phyloP scores from a whole-genome alignment of 306 rosid species.

The Macrotyloma uniflorum region DNA sequence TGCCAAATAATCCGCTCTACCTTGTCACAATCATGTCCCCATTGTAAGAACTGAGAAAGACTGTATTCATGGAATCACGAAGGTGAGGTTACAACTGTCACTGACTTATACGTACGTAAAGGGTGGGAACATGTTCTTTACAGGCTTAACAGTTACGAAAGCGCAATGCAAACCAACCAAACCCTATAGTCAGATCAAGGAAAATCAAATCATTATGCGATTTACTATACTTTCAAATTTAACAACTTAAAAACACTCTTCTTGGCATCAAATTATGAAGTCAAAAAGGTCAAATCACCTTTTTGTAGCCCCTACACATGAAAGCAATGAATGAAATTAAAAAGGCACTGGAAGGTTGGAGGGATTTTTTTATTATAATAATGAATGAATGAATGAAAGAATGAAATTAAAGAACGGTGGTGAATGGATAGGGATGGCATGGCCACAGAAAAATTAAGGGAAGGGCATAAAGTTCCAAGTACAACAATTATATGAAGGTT shows the following conservation, averaged over 20 bases:
- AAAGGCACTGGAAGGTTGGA: conserved; percentile 11
- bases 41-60: conserved; percentile 41
- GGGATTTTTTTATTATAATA: conserved; percentile 14
- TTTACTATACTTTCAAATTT: not conserved
- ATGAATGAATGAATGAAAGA: not conserved
- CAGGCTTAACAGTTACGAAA: conserved; percentile 34
- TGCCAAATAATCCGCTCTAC: conserved; percentile 40
- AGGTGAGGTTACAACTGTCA: conserved; percentile 42
- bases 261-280: conserved; percentile 8
- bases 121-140: conserved; percentile 36
- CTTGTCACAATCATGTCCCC: conserved; percentile 49
- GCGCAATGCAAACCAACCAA: conserved; percentile 27
- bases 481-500: conserved; percentile 38
- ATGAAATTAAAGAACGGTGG: not conserved
- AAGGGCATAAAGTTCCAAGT: conserved; percentile 24
- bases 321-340: conserved; percentile 9
- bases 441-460: conserved; percentile 17
- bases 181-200: not conserved
- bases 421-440: conserved; percentile 11
- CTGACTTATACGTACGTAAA: conserved; percentile 23
- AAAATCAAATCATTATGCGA: not conserved
- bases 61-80: conserved; percentile 34
- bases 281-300: conserved; percentile 21
- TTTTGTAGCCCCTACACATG: not conserved
- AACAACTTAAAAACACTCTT: not conserved